A percentile compares a stretch with the other conserved stretches of the same genome.
These are phyloP conservation scores for Oldenlandia corymbosa DNA, from an alignment of 257 asterid genomes.

Conservation along the genomic window DNA sequence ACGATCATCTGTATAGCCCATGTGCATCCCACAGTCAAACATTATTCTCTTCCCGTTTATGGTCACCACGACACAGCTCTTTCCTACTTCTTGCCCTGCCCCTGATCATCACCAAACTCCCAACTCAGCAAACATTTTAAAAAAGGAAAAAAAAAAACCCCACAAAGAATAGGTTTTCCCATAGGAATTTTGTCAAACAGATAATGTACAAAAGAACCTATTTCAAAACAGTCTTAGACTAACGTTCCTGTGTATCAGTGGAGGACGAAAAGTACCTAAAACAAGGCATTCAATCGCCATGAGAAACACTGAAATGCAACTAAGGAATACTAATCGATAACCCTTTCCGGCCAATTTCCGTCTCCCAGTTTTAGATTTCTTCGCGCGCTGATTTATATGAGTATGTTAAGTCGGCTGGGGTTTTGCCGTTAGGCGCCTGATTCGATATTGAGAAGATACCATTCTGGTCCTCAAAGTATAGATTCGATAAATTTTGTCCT, in stretches of 20 bases:
- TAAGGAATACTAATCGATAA: not conserved
- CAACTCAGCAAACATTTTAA: constrained; percentile 8
- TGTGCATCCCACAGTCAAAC: constrained; percentile 98
- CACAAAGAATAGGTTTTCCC: not conserved
- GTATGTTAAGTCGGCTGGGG: too few relatives aligned
- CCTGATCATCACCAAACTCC: constrained; percentile 35
- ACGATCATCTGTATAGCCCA: constrained; percentile 65
- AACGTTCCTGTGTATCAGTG: not conserved
- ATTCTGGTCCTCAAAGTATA: too few relatives aligned
- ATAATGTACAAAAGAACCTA: not conserved
- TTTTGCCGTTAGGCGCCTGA: too few relatives aligned
- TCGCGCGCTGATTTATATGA: too few relatives aligned
- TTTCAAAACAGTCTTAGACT: not conserved
- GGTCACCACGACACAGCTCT: constrained; percentile 84
- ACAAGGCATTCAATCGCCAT: constrained; percentile 23
- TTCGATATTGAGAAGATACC: too few relatives aligned
- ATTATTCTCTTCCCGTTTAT: constrained; percentile 77
- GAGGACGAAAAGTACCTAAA: constrained; percentile 13
- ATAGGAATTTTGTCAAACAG: constrained; percentile 7
- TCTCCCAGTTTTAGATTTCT: too few relatives aligned
- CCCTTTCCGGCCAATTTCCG: not conserved
- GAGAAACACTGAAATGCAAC: not conserved
- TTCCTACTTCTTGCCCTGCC: constrained; percentile 97
- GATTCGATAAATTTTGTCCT: too few relatives aligned
- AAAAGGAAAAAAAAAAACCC: not conserved